Evolutionary conservation across 202 grass and related monocot species (phyloP).

Genomic region (Zizania palustris): DNA sequence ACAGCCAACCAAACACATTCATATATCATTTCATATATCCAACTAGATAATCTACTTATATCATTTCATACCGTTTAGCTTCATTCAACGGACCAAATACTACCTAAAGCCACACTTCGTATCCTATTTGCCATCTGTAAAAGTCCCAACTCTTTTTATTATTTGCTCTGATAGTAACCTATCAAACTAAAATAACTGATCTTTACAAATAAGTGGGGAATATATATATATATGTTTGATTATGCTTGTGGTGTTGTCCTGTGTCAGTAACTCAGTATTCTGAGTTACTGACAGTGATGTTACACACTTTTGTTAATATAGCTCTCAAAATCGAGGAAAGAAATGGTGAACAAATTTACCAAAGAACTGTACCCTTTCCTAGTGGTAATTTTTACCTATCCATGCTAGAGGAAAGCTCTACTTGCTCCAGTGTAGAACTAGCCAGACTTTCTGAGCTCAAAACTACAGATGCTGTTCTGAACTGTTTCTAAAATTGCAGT

Average conservation of each 20-base stretch:
- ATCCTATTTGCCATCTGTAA: not conserved
- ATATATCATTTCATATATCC: no score
- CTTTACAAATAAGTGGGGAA: conserved; percentile 19
- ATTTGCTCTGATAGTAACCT: conserved; percentile 10
- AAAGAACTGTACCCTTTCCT: not conserved
- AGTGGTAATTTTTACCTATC: not conserved
- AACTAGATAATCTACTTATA: not conserved
- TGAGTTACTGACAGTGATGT: conserved; percentile 24
- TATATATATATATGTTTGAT: conserved; percentile 17
- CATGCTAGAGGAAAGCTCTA: not conserved
- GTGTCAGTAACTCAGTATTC: not conserved
- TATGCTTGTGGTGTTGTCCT: not conserved
- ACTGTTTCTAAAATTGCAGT: no score
- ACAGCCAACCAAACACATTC: no score
- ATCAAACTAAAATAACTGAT: not conserved
- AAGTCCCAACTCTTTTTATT: not conserved
- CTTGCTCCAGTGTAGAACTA: not conserved
- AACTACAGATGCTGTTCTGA: not conserved
- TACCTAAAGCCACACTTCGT: not conserved
- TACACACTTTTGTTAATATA: not conserved
- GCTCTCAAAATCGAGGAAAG: not conserved
- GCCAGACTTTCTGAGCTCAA: not conserved
- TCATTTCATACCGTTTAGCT: no score
- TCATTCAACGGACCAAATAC: no score
- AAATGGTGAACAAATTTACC: not conserved